These are phyloP conservation scores for Chaetomium sp. DNA, from an alignment of 2,329 filamentous ascomycete genomes.

Conservation along the genomic window DNA sequence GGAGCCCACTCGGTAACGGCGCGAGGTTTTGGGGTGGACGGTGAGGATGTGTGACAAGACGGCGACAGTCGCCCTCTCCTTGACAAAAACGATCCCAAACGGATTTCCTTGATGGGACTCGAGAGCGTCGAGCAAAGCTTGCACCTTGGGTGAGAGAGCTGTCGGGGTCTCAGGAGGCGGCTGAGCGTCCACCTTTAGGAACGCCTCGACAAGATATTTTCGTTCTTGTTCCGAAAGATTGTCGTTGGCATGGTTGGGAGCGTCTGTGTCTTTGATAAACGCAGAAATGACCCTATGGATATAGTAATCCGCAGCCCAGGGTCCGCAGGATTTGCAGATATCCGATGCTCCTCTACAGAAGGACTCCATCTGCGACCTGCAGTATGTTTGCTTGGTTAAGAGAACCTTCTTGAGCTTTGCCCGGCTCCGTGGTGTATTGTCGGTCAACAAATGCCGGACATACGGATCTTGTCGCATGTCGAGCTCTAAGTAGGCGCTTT, in stretches of 20 bases:
- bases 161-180: conserved; percentile 30
- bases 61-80: conserved; percentile 61
- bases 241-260: conserved; percentile 39
- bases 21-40: conserved; percentile 50
- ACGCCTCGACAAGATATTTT: conserved; percentile 54
- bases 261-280: conserved; percentile 35
- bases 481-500: conserved; percentile 46
- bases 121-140: conserved; percentile 56
- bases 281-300: conserved; percentile 53
- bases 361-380: conserved; percentile 57
- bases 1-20: conserved; percentile 53
- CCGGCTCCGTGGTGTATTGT: conserved; percentile 46
- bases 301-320: conserved; percentile 70
- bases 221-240: conserved; percentile 55
- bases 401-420: conserved; percentile 45
- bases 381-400: conserved; percentile 52
- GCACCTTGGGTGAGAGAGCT: conserved; percentile 60
- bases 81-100: conserved; percentile 68
- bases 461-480: conserved; percentile 65
- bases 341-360: conserved; percentile 54
- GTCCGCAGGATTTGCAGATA: conserved; percentile 61
- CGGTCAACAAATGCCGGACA: conserved; percentile 50
- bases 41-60: conserved; percentile 62
- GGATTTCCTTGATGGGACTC: conserved; percentile 46
- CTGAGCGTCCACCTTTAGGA: conserved; percentile 40